These are phyloP conservation scores for Volvariella volvacea DNA, from an alignment of 1,284 basidiomycete genomes.

Conservation along the genomic window DNA sequence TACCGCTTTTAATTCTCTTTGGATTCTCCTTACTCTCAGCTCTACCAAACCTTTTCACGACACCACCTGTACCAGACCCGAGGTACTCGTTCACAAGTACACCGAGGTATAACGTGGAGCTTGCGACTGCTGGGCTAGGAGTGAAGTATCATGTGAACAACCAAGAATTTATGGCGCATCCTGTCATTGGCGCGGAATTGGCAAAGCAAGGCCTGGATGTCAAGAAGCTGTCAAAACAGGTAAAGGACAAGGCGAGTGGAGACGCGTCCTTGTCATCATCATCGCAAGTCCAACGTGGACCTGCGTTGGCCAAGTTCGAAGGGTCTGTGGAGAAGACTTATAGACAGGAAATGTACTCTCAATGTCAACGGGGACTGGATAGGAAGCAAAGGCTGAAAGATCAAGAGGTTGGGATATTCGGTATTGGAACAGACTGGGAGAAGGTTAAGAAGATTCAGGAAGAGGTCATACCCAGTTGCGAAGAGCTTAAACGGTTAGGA, in stretches of 20 bases:
- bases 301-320: constrained; percentile 55
- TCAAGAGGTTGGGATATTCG: constrained; percentile 79
- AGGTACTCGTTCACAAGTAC: constrained; percentile 67
- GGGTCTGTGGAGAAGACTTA: constrained; percentile 65
- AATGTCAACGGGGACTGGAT: constrained; percentile 65
- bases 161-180: constrained; percentile 72
- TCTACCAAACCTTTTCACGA: constrained; percentile 70
- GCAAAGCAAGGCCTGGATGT: constrained; percentile 42
- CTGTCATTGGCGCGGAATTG: constrained; percentile 66
- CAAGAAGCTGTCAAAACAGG: constrained; percentile 20
- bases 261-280: no score
- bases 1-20: constrained; percentile 83
- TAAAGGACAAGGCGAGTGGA: constrained; percentile 13
- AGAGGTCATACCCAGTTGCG: constrained; percentile 68
- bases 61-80: constrained; percentile 71
- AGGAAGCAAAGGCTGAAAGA: constrained; percentile 62
- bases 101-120: constrained; percentile 52
- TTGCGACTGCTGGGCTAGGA: constrained; percentile 62
- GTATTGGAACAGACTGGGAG: constrained; percentile 84
- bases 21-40: constrained; percentile 82
- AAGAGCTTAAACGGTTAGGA: constrained; percentile 60
- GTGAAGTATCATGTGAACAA: constrained; percentile 86
- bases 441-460: constrained; percentile 65
- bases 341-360: constrained; percentile 59
- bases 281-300: constrained; percentile 21